Evolutionary conservation across 495 filamentous ascomycete species (phyloP), one percentile per base, ranked within the genome.

Genomic region (Ramalina peruviana): DNA sequence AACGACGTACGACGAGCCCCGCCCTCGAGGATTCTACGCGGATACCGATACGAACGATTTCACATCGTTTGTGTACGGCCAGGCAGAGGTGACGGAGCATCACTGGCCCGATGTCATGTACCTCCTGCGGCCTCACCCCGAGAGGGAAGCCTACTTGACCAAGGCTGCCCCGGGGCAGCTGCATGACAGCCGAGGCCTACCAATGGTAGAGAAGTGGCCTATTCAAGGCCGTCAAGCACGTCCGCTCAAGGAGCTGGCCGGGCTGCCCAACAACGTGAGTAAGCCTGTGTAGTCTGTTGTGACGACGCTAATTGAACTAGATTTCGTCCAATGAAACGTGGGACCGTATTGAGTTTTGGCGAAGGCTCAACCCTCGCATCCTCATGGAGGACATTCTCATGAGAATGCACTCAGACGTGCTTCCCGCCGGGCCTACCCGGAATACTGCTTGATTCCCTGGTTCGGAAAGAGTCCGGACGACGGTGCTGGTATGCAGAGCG

Each of bases 71-170:
- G 36, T 52, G 15, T 52, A 27, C 23, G 49, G 49, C 3, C 49
- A 52, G 38, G 49, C 49, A 7, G 26, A n/a, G 4, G 39, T 52
- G 1, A 52, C 49, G 11, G 2, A 19, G 6, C 9, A 49, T 21
- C 27, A 39, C 20, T 44, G 38, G 21, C 51, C 51, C 16, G 25
- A 43, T 13, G 40, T 54, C 0, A 41, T 54, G 42, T 54, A 54
- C 20, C 20, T 45, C 2, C 36, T 54, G 23, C 12, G 46, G 1
- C 52, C 52, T 0, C 7, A 13, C 0, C 12, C 33, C 4, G 16
- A 36, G 25, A 46, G 52, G 47, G 25, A 27, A n/a, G 26, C 16
- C 0, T 54, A 49, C 15, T n/a, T 40, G 7, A 6, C 3, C 0
- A 36, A 36, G 0, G 5, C 10, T 1, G 1, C 3, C 2, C 46